Evolutionary conservation across 106 monocot genomes (phyloP).

Genomic region (Amphibolis antarctica): DNA sequence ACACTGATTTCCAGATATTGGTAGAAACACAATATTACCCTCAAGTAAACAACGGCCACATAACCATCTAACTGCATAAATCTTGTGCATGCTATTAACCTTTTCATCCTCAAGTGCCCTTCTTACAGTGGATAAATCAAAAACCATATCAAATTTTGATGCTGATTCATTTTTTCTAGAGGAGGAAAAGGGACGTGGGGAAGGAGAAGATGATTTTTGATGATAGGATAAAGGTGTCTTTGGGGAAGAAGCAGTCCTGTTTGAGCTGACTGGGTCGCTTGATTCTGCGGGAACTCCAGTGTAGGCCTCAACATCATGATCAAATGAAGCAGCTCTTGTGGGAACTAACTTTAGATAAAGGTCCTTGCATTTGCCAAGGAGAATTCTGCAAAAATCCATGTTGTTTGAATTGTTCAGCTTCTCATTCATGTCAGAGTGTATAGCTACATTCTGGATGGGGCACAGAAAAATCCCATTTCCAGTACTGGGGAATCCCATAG

Average conservation of each 20-base stretch:
- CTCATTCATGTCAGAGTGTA: background rate
- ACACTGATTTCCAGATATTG: constrained; percentile 57
- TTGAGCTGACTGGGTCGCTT: background rate
- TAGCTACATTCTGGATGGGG: constrained; percentile 21
- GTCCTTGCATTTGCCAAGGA: constrained; percentile 24
- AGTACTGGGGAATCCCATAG: constrained; percentile 46
- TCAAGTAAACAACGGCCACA: constrained; percentile 41
- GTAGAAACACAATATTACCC: constrained; percentile 55
- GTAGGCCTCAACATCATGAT: background rate
- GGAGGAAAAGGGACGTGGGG: constrained; percentile 1
- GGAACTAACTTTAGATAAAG: constrained; percentile 38
- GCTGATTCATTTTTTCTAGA: constrained; percentile 11
- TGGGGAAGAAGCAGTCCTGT: constrained; percentile 24
- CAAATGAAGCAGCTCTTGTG: constrained; percentile 3
- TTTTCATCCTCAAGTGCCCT: constrained; percentile 48
- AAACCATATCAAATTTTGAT: too few relatives aligned
- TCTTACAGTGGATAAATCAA: constrained; percentile 27
- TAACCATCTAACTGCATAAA: constrained; percentile 43
- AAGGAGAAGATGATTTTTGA: constrained; percentile 21
- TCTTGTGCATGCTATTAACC: constrained; percentile 28
- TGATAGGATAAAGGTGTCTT: constrained; percentile 24
- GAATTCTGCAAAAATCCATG: constrained; percentile 2
- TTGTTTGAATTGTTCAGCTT: background rate
- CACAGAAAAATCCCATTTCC: constrained; percentile 46
- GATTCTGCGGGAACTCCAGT: background rate